A percentile compares a stretch with the other conserved stretches of the same genome.
phyloP scores from a whole-genome alignment of 805 yeast species.

The Saccharomycopsis vini region DNA sequence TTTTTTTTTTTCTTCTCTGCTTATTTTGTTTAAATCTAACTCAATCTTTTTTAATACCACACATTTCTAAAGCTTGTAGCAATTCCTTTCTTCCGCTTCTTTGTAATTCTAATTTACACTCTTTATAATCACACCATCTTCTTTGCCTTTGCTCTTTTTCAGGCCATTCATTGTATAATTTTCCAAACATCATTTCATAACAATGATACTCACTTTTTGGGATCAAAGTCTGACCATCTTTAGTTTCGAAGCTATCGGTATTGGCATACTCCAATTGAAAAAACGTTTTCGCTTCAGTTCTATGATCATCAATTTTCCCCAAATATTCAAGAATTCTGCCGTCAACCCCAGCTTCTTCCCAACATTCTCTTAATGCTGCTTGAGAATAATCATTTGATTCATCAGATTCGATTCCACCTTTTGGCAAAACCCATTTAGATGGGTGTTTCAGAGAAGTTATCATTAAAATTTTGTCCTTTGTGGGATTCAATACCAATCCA shows the following conservation, averaged over 20 bases:
- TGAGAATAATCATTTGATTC: conserved; percentile 40
- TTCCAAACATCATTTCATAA: conserved; percentile 60
- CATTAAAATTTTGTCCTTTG: conserved; percentile 59
- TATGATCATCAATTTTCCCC: conserved; percentile 58
- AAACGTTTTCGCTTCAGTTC: conserved; percentile 30
- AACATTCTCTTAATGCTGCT: conserved; percentile 79
- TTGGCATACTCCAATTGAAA: neutral
- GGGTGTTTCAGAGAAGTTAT: conserved; percentile 68
- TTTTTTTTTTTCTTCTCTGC: neutral
- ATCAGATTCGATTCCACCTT: conserved; percentile 90
- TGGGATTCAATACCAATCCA: conserved; percentile 59
- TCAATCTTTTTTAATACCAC: conserved; percentile 32
- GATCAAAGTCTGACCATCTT: conserved; percentile 1
- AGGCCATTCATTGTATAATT: conserved; percentile 63
- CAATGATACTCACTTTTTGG: conserved; percentile 87
- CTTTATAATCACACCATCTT: conserved; percentile 64
- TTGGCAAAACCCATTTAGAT: conserved; percentile 81
- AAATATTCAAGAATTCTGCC: conserved; percentile 50
- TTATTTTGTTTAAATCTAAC: neutral
- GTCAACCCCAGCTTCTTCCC: conserved; percentile 95
- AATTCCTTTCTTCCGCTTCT: conserved; percentile 60
- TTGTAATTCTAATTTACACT: conserved; percentile 53
- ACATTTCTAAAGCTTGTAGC: conserved; percentile 50
- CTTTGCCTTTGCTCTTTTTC: conserved; percentile 56
- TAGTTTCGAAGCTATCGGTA: neutral